Base-by-base conservation (phyloP, 495 filamentous ascomycete species). In the Neurospora terricola region DNA sequence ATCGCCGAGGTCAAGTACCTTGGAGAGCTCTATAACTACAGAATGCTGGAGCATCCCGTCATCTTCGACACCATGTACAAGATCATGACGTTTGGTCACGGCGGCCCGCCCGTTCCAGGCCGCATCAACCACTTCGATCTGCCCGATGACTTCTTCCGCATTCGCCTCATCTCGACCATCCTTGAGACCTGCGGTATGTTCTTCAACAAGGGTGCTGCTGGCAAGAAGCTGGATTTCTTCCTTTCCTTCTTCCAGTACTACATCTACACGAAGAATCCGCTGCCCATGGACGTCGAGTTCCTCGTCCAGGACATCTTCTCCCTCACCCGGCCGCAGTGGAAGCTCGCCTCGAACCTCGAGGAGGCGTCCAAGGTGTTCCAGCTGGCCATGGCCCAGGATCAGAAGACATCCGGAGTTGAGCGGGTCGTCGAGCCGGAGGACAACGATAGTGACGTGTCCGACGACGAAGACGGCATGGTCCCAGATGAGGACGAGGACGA, bases 161-260 rank as follows among this genome's bases (percentile, higher is more conserved):
- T 98, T 78, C 92, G 96, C 23, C 84, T 99, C 40, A 92, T 95
- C 39, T 92, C 94, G 70, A 94, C 91, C 6, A 83, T 98, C 23
- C 88, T 99, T 4, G 96, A 99, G 82, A 97, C 94, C 7, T 98
- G 96, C 77, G 96, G 96, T 69, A 91, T 94, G 81, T 98, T 93
- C 82, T 99, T 97, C 78, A 94, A 98, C 81, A 91, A 94, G 71
- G 96, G 96, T 6, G 89, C 91, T 40, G 91, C 94, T 1, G 96
- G 94, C 79, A 98, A 97, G 85, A 99, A 98, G 84, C 88, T 99
- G 18, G 96, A 99, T 78, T 98, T 97, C 82, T 99, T 98, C 85
- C 86, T 99, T 70, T 95, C 91, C 0, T 99, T 98, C 82, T 94
- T 98, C 80, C 96, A 94, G 88, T 98, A 97, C 79, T 99, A 99